phyloP scores from a whole-genome alignment of 2,329 filamentous ascomycete genomes.

The Fusarium penzigii region DNA sequence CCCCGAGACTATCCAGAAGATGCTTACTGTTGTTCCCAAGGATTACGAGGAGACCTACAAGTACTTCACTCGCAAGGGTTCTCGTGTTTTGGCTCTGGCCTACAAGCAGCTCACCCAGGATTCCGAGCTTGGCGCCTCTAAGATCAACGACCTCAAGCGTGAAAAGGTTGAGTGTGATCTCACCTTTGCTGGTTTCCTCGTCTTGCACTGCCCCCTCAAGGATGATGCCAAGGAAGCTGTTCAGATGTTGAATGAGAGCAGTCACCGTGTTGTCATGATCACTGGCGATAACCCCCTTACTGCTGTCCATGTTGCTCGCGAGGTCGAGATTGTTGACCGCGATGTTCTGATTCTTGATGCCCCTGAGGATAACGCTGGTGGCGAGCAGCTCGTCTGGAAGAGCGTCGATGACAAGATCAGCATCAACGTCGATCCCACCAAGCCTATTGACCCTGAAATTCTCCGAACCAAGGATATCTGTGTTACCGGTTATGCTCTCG shows the following conservation, averaged over 20 bases:
- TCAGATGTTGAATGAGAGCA: constrained; percentile 97
- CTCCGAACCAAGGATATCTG: constrained; percentile 87
- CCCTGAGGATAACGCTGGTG: constrained; percentile 82
- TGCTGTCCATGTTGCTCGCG: constrained; percentile 89
- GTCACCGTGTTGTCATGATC: constrained; percentile 98
- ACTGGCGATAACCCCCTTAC: constrained; percentile 98
- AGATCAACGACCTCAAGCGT: constrained; percentile 91
- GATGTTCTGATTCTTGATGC: constrained; percentile 94
- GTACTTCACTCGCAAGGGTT: constrained; percentile 94
- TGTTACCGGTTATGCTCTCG: constrained; percentile 89
- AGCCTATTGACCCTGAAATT: constrained; percentile 79
- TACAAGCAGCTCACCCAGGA: constrained; percentile 89
- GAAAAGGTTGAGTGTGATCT: constrained; percentile 86
- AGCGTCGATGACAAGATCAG: constrained; percentile 88
- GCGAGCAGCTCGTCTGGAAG: constrained; percentile 85
- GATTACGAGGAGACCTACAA: constrained; percentile 99
- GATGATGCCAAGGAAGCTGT: constrained; percentile 93
- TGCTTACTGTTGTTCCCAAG: constrained; percentile 78
- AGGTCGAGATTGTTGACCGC: constrained; percentile 96
- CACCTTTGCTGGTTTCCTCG: constrained; percentile 90
- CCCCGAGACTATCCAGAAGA: constrained; percentile 93
- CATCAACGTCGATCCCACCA: constrained; percentile 81
- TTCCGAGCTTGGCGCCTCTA: constrained; percentile 76
- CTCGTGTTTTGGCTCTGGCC: constrained; percentile 87
- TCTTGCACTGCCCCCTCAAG: constrained; percentile 93